These are phyloP conservation scores for Patellifolia procumbens DNA, from an alignment of 179 eudicot species.

Conservation along the genomic window DNA sequence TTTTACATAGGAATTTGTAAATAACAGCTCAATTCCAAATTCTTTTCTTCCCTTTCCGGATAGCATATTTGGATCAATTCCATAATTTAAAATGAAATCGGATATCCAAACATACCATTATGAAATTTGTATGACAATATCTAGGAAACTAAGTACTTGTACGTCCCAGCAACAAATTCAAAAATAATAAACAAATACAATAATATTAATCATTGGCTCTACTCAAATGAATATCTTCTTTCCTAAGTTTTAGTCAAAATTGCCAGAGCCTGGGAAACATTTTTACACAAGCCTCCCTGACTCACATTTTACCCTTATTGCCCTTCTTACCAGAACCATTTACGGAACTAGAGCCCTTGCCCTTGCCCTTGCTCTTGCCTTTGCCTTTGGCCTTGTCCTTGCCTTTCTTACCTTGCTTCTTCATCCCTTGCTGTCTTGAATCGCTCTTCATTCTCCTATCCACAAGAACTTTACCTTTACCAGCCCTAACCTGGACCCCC, in stretches of 20 bases:
- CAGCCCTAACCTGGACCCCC: slow-evolving; percentile 79
- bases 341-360: not conserved
- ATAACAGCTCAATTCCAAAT: too few species aligned
- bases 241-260: not conserved
- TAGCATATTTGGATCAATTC: too few species aligned
- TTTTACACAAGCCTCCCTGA: not conserved
- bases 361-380: slow-evolving; percentile 28
- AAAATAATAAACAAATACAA: too few species aligned
- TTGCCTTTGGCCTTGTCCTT: slow-evolving; percentile 44
- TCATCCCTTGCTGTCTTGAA: slow-evolving; percentile 53
- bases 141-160: too few species aligned
- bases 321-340: not conserved
- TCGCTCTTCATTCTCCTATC: slow-evolving; percentile 89
- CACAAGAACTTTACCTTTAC: slow-evolving; percentile 83
- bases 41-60: too few species aligned
- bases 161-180: too few species aligned
- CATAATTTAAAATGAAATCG: too few species aligned
- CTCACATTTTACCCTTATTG: slow-evolving; percentile 10
- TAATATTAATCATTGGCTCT: not conserved
- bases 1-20: too few species aligned
- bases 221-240: not conserved
- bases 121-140: too few species aligned
- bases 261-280: not conserved
- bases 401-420: slow-evolving; percentile 36
- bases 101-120: too few species aligned